These are phyloP conservation scores for Jackrogersella multiformis DNA, from an alignment of 495 filamentous ascomycete genomes.

Conservation along the genomic window DNA sequence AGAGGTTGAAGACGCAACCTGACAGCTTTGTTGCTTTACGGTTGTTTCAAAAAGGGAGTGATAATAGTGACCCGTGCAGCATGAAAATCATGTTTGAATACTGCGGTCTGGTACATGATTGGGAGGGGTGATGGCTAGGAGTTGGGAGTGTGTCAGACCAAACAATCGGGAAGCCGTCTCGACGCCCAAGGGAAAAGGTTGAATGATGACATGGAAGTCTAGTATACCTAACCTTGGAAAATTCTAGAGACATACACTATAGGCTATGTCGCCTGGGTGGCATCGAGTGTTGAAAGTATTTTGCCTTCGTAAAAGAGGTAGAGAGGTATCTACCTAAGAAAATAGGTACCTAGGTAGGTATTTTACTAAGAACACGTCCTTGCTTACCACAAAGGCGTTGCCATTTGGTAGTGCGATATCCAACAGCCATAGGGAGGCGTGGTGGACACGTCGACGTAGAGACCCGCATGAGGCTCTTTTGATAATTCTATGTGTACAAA, in stretches of 20 bases:
- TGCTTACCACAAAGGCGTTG: constrained; percentile 15
- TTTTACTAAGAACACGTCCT: constrained; percentile 10
- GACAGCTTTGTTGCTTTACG: constrained; percentile 8
- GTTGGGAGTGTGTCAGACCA: constrained; percentile 1
- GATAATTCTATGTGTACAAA: constrained; percentile 3
- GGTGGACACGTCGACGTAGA: constrained; percentile 12
- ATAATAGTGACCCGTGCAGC: not conserved
- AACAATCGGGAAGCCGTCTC: constrained; percentile 9
- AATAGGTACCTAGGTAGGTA: too few relatives aligned
- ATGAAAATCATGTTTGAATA: constrained; percentile 14
- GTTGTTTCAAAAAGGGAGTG: not conserved
- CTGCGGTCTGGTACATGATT: constrained; percentile 9
- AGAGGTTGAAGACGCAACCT: not conserved
- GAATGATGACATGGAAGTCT: constrained; percentile 2
- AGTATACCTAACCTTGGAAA: constrained; percentile 26
- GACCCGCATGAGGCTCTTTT: constrained; percentile 38
- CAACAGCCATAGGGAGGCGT: constrained; percentile 6
- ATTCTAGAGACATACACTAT: constrained; percentile 30
- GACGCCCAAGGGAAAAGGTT: constrained; percentile 2
- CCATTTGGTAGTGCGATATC: constrained; percentile 29
- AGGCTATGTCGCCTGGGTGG: constrained; percentile 7
- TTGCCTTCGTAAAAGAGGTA: constrained; percentile 5
- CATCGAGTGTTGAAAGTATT: constrained; percentile 9
- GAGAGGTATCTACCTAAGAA: not conserved
- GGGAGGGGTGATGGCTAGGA: constrained; percentile 8